Percentiles rank a stretch among this genome's conserved stretches.
Conservation (phyloP, 2,329 filamentous ascomycete genomes). For the Albifimbria verrucaria region DNA sequence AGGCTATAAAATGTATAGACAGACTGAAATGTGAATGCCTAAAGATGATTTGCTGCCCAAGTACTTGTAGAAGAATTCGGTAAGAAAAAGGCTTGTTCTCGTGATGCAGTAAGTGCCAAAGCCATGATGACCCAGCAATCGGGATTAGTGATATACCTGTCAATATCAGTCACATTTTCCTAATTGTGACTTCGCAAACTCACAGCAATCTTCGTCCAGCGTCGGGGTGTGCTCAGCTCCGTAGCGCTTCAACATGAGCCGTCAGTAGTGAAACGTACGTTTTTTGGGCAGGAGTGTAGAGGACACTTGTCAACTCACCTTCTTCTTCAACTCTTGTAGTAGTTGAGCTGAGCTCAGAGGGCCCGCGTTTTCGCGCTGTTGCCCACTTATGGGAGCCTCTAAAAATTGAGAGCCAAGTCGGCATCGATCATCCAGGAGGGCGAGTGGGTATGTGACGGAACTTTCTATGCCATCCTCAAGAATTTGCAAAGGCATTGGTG, state of each 20-base stretch:
- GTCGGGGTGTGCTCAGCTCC: constrained; percentile 1
- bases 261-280: background rate
- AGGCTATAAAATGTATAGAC: background rate
- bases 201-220: constrained; percentile 2
- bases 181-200: background rate
- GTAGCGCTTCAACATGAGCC: background rate
- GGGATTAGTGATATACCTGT: constrained; percentile 3
- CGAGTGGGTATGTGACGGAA: background rate
- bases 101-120: constrained; percentile 1
- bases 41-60: constrained; percentile 1
- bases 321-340: background rate
- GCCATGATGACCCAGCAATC: constrained; percentile 1
- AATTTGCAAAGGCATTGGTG: background rate
- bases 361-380: background rate
- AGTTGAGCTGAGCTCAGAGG: background rate
- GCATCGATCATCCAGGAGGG: constrained; percentile 3
- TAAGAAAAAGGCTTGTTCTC: constrained; percentile 1
- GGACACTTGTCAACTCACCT: background rate
- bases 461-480: background rate
- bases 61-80: constrained; percentile 6
- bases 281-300: background rate
- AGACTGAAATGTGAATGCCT: constrained; percentile 1
- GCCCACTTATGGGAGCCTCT: background rate
- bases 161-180: background rate
- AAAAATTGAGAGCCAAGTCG: background rate